Base-by-base conservation (phyloP, 371 early-diverging fungal genomes). In the Funneliformis caledonium region DNA sequence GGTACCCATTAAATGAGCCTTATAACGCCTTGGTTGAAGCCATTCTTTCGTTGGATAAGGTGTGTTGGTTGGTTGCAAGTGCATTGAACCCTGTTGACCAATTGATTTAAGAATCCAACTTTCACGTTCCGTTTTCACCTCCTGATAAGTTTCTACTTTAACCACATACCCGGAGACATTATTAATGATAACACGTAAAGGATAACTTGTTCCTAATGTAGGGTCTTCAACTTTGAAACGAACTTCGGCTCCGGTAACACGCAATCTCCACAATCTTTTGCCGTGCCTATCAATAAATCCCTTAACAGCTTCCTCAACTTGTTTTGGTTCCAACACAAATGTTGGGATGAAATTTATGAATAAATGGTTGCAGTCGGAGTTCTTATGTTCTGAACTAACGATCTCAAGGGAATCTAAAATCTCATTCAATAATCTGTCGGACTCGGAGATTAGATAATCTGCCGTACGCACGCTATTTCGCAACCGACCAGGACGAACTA, bases 331-430 rank as follows among this genome's bases (percentile, higher is more conserved):
- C 81, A 98, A 86, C 81, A 94, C 91, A 91, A 98, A 98, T 26
- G 94, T 95, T 11, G 98, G 98, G 84, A 98, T 92, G 82, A 97
- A 97, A 93, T 96, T 96, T 88, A 99, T 94, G 85, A 97, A 97
- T 87, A 99, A 84, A 82, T 99, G 99, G 89, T 98, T 98, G 90
- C 98, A 97, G 87, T 98, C 98, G 42, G 95, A 95, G 89, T 97
- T 97, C 85, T 96, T 95, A 87, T 96, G 91, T 80, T 93, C 90
- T 37, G 93, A 91, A 64, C 92, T 89, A 45, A 97, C 94, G 72
- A 99, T 92, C 86, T 98, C 99, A 59, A 99, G 88, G 0, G 97
- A 93, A 84, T 98, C 97, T 83, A 99, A 84, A 84, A 97, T 96
- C 83, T 97, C 98, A 82, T 89, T 95, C 82, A 98, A 85, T 69